Conservation (phyloP, 1,284 basidiomycete genomes). For the Moesziomyces sp. region DNA sequence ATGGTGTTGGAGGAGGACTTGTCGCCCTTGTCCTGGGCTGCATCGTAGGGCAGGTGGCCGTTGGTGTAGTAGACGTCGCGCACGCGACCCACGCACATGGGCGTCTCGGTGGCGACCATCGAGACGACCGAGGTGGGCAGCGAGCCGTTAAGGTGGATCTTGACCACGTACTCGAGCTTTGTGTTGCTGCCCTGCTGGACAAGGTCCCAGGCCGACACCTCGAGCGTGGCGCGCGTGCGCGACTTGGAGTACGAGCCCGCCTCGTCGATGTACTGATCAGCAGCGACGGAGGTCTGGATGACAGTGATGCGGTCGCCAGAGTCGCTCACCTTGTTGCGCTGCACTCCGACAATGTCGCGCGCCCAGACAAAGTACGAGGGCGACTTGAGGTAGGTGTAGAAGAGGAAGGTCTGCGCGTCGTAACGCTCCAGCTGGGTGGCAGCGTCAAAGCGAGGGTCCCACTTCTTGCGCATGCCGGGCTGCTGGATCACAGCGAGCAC, state of each 20-base stretch:
- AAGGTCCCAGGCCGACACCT: conserved; percentile 56
- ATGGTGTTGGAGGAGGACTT: conserved; percentile 22
- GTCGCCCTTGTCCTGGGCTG: conserved; percentile 23
- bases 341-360: conserved; percentile 60
- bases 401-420: conserved; percentile 30
- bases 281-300: conserved; percentile 53
- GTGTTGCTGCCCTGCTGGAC: conserved; percentile 50
- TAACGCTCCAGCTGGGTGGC: conserved; percentile 43
- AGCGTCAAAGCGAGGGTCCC: conserved; percentile 61
- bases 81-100: conserved; percentile 61
- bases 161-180: conserved; percentile 60
- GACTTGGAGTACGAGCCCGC: conserved; percentile 55
- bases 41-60: conserved; percentile 55
- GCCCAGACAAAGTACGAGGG: conserved; percentile 64
- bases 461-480: conserved; percentile 62
- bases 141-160: conserved; percentile 60
- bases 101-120: conserved; percentile 59
- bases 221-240: conserved; percentile 59
- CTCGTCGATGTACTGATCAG: conserved; percentile 58
- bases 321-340: conserved; percentile 47
- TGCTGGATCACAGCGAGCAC: conserved; percentile 57
- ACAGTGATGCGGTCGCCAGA: conserved; percentile 41
- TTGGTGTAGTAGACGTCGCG: conserved; percentile 54
- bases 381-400: conserved; percentile 61
- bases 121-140: conserved; percentile 57